phyloP scores from a whole-genome alignment of 2,329 filamentous ascomycete species.

The Cytospora chrysosperma region DNA sequence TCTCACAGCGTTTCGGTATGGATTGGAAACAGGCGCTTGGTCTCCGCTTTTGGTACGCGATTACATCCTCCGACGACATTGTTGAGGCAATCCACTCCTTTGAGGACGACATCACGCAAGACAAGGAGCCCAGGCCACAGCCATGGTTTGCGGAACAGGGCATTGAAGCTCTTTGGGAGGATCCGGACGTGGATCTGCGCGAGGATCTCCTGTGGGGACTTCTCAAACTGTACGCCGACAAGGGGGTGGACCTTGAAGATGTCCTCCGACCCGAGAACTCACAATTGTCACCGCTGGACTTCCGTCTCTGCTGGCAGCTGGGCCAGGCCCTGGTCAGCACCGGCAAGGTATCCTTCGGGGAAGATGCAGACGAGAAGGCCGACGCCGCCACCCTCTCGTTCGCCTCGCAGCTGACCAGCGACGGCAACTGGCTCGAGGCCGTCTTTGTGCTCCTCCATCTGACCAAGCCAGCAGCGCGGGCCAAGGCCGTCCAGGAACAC shows the following conservation, averaged over 20 bases:
- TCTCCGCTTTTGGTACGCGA: constrained; percentile 85
- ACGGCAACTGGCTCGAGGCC: constrained; percentile 67
- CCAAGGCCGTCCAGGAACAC: constrained; percentile 68
- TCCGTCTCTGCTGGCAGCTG: constrained; percentile 81
- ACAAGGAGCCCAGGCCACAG: constrained; percentile 69
- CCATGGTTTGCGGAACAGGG: constrained; percentile 68
- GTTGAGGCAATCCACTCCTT: constrained; percentile 72
- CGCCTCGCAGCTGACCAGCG: constrained; percentile 60
- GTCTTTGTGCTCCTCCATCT: constrained; percentile 78
- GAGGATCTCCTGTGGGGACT: constrained; percentile 87
- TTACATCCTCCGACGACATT: constrained; percentile 65
- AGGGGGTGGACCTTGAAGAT: constrained; percentile 59
- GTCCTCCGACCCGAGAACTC: constrained; percentile 75
- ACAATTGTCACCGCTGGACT: constrained; percentile 71
- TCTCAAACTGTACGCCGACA: constrained; percentile 74
- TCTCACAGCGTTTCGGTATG: constrained; percentile 79
- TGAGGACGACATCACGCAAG: constrained; percentile 68
- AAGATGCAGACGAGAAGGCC: constrained; percentile 57
- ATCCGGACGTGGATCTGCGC: constrained; percentile 55
- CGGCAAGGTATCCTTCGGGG: constrained; percentile 52
- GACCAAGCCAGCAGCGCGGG: constrained; percentile 60
- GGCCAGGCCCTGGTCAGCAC: constrained; percentile 62
- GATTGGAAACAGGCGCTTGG: constrained; percentile 95
- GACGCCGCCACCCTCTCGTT: constrained; percentile 68
- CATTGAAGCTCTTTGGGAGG: constrained; percentile 58